A percentile compares a stretch with the other conserved stretches of the same genome.
Evolutionary conservation across 2,329 filamentous ascomycete genomes (phyloP).

Genomic region (Trichoderma afroharzianum): DNA sequence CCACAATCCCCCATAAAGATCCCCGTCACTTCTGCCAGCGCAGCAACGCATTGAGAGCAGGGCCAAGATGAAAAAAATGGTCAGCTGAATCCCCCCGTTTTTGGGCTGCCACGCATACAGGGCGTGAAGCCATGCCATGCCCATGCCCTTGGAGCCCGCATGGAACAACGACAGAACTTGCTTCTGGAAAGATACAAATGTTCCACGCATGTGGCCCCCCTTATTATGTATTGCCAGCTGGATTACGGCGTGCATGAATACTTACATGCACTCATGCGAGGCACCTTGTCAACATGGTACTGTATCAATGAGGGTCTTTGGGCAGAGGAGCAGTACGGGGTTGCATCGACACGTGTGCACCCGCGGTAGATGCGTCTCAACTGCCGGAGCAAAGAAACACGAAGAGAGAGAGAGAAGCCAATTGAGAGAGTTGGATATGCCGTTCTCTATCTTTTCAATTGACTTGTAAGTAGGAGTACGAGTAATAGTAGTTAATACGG

Average conservation of each 20-base stretch:
- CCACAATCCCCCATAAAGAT: neutral
- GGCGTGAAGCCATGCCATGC: neutral
- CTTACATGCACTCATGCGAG: neutral
- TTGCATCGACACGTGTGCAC: neutral
- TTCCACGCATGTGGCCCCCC: neutral
- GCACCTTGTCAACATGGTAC: neutral
- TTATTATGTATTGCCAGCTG: neutral
- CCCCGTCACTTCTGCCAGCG: constrained; percentile 5
- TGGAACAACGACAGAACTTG: constrained; percentile 10
- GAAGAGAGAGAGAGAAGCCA: neutral
- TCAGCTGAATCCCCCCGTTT: neutral
- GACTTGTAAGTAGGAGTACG: neutral
- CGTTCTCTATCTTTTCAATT: neutral
- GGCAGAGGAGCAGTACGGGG: neutral
- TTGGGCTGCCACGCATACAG: constrained; percentile 3
- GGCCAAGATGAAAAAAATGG: neutral
- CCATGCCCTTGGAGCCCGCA: neutral
- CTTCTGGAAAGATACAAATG: neutral
- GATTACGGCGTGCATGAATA: neutral
- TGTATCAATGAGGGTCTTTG: neutral
- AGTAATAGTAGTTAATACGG: neutral
- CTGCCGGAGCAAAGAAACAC: neutral
- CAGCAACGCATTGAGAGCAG: neutral
- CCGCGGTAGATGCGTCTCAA: neutral
- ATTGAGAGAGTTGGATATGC: neutral